Conservation (phyloP, 768 basidiomycete species). For the Flagelloscypha sp. region DNA sequence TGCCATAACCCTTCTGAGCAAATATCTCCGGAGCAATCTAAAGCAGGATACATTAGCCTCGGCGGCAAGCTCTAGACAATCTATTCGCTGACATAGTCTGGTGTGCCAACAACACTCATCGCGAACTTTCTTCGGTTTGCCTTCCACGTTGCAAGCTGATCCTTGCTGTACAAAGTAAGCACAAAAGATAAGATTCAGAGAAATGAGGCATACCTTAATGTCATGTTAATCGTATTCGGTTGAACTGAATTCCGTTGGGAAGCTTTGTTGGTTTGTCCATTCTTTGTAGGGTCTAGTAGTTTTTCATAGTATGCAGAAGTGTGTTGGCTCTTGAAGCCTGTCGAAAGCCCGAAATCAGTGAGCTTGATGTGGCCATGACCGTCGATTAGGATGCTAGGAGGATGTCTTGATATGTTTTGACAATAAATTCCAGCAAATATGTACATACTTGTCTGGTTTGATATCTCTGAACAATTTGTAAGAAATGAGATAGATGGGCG, state of each 20-base stretch:
- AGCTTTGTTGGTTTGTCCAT: slow-evolving; percentile 31
- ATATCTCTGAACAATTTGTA: slow-evolving; percentile 61
- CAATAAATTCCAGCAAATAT: no score
- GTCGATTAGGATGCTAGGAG: slow-evolving; percentile 62
- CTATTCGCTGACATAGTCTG: no score
- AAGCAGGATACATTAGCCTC: no score
- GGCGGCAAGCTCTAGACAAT: no score
- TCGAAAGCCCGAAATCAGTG: slow-evolving; percentile 96
- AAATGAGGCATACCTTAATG: no score
- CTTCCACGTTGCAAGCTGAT: slow-evolving; percentile 97
- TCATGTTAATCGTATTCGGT: slow-evolving; percentile 94
- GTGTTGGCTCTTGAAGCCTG: slow-evolving; percentile 98
- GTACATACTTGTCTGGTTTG: slow-evolving; percentile 86
- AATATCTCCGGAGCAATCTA: slow-evolving; percentile 98
- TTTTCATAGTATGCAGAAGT: slow-evolving; percentile 93
- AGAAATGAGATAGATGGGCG: slow-evolving; percentile 4
- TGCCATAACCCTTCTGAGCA: slow-evolving; percentile 92
- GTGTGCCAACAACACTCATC: slow-evolving; percentile 59
- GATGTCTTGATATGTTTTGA: no score
- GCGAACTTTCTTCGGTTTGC: slow-evolving; percentile 93
- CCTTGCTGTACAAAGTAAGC: slow-evolving; percentile 92
- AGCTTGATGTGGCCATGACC: slow-evolving; percentile 96
- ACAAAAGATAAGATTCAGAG: no score
- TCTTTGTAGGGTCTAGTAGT: slow-evolving; percentile 59
- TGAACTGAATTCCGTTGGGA: slow-evolving; percentile 83